Base-by-base conservation (phyloP, 192 early-diverging fungal genomes). In the Phlyctochytrium planicorne region DNA sequence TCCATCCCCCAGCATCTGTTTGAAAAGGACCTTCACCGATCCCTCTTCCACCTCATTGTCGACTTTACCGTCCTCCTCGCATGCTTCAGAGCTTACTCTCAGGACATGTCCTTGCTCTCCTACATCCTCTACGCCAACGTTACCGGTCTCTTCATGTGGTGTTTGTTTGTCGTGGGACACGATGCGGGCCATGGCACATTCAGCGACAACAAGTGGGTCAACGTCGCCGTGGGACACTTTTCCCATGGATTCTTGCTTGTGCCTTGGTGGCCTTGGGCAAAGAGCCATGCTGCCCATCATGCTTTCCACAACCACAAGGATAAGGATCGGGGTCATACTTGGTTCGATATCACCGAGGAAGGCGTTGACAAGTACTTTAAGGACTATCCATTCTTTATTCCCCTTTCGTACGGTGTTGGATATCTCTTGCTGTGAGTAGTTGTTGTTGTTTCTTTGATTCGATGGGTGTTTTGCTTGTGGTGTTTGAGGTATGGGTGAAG, bases 211-310 rank as follows among this genome's bases (percentile, higher is more conserved):
- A 72, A 75, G 60, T 29, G 23, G 2, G n/a, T 80, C 63, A 80
- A 80, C 71, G 63, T 67, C 27, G 53, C 67, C 34, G 52, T 80
- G 23, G 79, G 79, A n/a, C 71, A 75, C 65, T 23, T 80, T 16
- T 68, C 73, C 35, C 79, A 80, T 66, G 76, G 79, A 25, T 70
- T 67, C 67, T 53, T 80, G 24, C 59, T 78, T 29, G 79, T 80
- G 4, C 79, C 79, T 3, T 80, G 75, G 65, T 76, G 69, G 70
- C 76, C 75, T 6, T 80, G 79, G 79, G 71, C 69, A 14, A 70
- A 75, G 24, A 71, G 68, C 40, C 79, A 80, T 69, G 69, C 75
- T 27, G 64, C 67, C 32, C 77, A 78, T 71, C 77, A 78, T 57
- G 72, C 72, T 1, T 78, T 60, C 67, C 77, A 78, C 57, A 69